Evolutionary conservation across 192 early-diverging fungal genomes (phyloP).

Genomic region (Mortierella antarctica): DNA sequence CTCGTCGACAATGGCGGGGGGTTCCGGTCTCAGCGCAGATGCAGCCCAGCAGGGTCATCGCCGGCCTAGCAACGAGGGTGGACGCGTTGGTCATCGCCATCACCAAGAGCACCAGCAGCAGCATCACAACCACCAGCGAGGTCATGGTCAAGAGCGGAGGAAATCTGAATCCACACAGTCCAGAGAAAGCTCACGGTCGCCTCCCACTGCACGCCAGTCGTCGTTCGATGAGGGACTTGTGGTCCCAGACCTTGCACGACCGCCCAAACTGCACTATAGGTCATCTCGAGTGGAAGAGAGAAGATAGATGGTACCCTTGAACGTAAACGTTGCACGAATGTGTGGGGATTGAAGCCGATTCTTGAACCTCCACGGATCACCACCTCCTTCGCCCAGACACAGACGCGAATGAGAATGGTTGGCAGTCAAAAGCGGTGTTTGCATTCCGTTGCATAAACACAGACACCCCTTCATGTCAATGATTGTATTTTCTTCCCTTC

Average conservation of each 20-base stretch:
- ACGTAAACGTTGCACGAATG: no score
- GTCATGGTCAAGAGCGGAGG: not conserved
- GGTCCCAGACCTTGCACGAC: conserved; percentile 34
- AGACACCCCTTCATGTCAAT: no score
- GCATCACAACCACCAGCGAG: not conserved
- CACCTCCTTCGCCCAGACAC: no score
- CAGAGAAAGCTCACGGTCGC: not conserved
- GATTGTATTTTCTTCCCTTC: no score
- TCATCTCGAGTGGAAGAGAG: conserved; percentile 27
- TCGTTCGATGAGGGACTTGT: conserved; percentile 18
- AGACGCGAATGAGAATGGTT: no score
- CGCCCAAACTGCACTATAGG: conserved; percentile 26
- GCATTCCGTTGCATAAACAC: no score
- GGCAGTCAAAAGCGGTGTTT: no score
- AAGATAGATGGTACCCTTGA: not conserved
- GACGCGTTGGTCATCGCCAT: not conserved
- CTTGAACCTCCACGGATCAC: no score
- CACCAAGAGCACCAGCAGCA: not conserved
- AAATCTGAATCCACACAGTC: not conserved
- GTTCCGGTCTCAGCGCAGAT: not conserved
- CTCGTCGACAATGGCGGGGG: not conserved
- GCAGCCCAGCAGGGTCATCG: not conserved
- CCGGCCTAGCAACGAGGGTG: not conserved
- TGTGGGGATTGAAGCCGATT: no score
- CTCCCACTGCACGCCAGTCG: not conserved